Evolutionary conservation across 1,284 basidiomycete species (phyloP).

Genomic region (Serendipita sp.): DNA sequence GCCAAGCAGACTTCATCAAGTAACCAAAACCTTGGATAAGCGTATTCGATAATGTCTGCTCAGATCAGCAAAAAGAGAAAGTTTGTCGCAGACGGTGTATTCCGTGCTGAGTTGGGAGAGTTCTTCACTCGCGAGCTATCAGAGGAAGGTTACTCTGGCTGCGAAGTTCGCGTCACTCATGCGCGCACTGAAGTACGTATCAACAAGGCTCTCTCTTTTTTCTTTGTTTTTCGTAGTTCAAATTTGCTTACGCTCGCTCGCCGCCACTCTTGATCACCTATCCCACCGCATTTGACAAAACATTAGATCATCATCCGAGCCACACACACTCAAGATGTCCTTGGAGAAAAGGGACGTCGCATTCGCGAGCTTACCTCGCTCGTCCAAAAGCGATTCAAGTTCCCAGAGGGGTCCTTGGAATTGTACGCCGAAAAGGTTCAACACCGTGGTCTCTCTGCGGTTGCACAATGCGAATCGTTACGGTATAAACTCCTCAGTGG

Average conservation of each 20-base stretch:
- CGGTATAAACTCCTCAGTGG: slow-evolving; percentile 99
- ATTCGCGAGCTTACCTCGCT: slow-evolving; percentile 98
- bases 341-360: slow-evolving; percentile 98
- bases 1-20: no score
- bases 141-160: slow-evolving; percentile 99
- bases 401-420: slow-evolving; percentile 97
- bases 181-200: slow-evolving; percentile 81
- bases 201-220: background rate
- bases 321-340: slow-evolving; percentile 98
- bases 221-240: background rate
- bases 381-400: slow-evolving; percentile 99
- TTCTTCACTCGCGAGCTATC: slow-evolving; percentile 98
- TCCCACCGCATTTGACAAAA: background rate
- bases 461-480: slow-evolving; percentile 97
- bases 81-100: slow-evolving; percentile 97
- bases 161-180: slow-evolving; percentile 99
- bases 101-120: slow-evolving; percentile 95
- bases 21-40: background rate
- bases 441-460: slow-evolving; percentile 95
- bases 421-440: slow-evolving; percentile 99
- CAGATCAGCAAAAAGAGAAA: slow-evolving; percentile 93
- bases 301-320: slow-evolving; percentile 95
- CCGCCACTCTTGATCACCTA: background rate
- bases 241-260: background rate
- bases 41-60: slow-evolving; percentile 39